Conservation (phyloP, 2,329 filamentous ascomycete genomes). For the Rutstroemia sp. region DNA sequence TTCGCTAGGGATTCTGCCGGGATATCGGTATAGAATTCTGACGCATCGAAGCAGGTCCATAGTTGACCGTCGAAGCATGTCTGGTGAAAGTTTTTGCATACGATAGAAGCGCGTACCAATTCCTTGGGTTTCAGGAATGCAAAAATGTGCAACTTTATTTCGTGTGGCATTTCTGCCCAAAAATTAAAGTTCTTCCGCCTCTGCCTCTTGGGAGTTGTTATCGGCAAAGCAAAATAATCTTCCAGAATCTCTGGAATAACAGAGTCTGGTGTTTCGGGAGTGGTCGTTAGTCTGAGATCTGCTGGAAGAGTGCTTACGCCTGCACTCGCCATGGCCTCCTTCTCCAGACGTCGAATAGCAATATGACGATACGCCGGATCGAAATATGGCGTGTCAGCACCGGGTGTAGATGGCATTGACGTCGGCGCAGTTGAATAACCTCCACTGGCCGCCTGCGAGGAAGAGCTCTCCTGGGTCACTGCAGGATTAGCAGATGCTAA, state of each 20-base stretch:
- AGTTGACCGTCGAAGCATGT: constrained; percentile 93
- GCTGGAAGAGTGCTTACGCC: constrained; percentile 20
- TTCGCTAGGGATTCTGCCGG: constrained; percentile 75
- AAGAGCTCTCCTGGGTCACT: constrained; percentile 23
- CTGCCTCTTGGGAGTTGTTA: constrained; percentile 10
- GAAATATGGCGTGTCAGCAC: constrained; percentile 21
- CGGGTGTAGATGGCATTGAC: constrained; percentile 22
- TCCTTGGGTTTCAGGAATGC: constrained; percentile 71
- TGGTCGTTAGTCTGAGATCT: constrained; percentile 18
- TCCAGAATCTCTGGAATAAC: constrained; percentile 24
- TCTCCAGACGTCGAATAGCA: constrained; percentile 17
- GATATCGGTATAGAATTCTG: constrained; percentile 82
- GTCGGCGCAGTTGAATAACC: constrained; percentile 26
- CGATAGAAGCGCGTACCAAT: constrained; percentile 68
- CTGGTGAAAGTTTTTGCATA: constrained; percentile 70
- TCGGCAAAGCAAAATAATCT: constrained; percentile 26
- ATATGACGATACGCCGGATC: constrained; percentile 18
- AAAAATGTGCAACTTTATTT: constrained; percentile 74
- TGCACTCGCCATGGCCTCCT: constrained; percentile 14
- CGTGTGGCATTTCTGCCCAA: constrained; percentile 74
- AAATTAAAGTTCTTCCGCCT: constrained; percentile 50
- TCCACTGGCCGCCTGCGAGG: constrained; percentile 15
- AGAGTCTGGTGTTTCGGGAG: constrained; percentile 14
- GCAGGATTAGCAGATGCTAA: constrained; percentile 23
- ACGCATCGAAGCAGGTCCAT: constrained; percentile 78